Percentiles rank a stretch among this genome's conserved stretches.
phyloP scores from a whole-genome alignment of 495 filamentous ascomycete species.

The Staphylotrichum tortipilum region DNA sequence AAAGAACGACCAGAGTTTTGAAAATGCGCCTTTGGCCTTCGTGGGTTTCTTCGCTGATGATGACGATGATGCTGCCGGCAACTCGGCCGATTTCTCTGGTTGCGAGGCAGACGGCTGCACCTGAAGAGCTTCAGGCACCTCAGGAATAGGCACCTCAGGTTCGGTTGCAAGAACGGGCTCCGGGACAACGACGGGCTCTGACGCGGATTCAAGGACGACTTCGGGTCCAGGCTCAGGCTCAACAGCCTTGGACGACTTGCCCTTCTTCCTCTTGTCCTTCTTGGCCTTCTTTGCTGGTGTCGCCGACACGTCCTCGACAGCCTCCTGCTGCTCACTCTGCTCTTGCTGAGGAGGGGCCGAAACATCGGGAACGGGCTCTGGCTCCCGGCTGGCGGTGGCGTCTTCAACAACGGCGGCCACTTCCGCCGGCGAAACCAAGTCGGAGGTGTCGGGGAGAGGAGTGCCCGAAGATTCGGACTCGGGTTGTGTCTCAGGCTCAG shows the following conservation, averaged over 20 bases:
- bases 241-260: conserved; percentile 9
- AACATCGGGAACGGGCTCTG: neutral
- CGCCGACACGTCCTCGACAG: too few species aligned
- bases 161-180: neutral
- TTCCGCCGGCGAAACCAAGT: neutral
- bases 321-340: too few species aligned
- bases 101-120: too few species aligned
- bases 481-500: conserved; percentile 12
- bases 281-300: conserved; percentile 25
- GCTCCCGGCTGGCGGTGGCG: neutral
- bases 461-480: neutral
- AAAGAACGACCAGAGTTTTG: neutral
- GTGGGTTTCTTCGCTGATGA: neutral
- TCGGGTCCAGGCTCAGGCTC: conserved; percentile 11
- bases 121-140: neutral
- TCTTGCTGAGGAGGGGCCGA: neutral
- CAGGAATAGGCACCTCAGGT: neutral
- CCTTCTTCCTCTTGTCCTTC: conserved; percentile 20
- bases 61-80: neutral
- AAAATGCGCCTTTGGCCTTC: neutral
- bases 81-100: neutral
- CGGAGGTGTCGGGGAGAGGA: neutral
- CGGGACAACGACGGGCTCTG: neutral
- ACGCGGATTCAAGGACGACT: too few species aligned
- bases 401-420: neutral